These are phyloP conservation scores for Myriosclerotinia curreyana DNA, from an alignment of 2,329 filamentous ascomycete species.

Conservation along the genomic window DNA sequence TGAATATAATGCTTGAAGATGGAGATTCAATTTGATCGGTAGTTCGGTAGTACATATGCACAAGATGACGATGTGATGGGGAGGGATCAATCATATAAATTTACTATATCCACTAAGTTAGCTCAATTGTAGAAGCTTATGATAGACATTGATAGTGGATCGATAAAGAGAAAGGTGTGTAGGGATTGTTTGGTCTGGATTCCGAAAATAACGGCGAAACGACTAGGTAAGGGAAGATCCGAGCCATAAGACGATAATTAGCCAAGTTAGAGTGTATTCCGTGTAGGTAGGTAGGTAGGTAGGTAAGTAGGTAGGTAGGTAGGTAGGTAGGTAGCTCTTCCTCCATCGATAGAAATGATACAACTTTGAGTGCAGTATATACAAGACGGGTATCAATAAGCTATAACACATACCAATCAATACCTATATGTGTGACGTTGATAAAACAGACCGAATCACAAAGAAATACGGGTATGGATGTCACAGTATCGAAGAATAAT, in stretches of 20 bases:
- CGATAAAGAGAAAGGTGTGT: conserved; percentile 17
- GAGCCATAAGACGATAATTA: conserved; percentile 3
- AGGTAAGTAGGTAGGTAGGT: neutral
- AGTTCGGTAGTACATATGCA: conserved; percentile 17
- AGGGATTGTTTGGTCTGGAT: conserved; percentile 11
- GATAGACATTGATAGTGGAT: conserved; percentile 14
- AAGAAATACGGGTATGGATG: neutral
- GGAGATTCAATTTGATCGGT: neutral
- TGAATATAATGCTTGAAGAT: conserved; percentile 13
- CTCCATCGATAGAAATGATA: neutral
- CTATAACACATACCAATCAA: conserved; percentile 2
- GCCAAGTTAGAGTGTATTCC: neutral
- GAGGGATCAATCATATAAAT: conserved; percentile 16
- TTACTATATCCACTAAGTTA: conserved; percentile 13
- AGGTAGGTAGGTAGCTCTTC: neutral
- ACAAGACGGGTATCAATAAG: neutral
- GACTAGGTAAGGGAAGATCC: conserved; percentile 12
- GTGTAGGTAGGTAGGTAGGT: neutral
- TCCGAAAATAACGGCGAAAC: conserved; percentile 1
- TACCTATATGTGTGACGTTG: conserved; percentile 8
- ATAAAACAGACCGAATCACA: conserved; percentile 9
- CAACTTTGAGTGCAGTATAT: neutral
- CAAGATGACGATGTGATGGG: conserved; percentile 2
- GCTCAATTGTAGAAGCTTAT: conserved; percentile 8
- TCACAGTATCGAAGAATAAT: neutral